Evolutionary conservation across 169 alveolate species (phyloP).

Genomic region (Eimeria nieschulzi): DNA sequence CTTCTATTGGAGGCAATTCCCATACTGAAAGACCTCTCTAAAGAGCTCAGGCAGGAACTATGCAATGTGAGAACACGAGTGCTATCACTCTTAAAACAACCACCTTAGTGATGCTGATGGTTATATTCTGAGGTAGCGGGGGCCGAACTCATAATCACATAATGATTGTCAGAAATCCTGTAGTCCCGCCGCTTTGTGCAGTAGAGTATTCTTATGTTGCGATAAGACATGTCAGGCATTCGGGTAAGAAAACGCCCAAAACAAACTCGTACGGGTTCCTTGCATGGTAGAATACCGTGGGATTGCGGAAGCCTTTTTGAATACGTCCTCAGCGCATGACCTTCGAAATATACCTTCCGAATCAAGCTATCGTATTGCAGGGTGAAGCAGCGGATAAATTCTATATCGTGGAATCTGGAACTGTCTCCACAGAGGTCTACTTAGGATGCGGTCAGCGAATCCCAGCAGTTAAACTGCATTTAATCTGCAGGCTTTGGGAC

Average conservation of each 20-base stretch:
- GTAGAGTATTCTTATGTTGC: too few species aligned
- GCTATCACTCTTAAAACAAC: background rate
- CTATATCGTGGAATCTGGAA: constrained; percentile 82
- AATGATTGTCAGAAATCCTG: too few species aligned
- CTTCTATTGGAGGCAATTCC: constrained; percentile 74
- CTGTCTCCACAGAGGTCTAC: constrained; percentile 82
- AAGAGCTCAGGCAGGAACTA: constrained; percentile 69
- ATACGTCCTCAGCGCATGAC: constrained; percentile 67
- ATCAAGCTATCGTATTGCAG: constrained; percentile 81
- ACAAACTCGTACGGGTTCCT: too few species aligned
- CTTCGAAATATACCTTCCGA: constrained; percentile 73
- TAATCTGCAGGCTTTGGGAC: background rate
- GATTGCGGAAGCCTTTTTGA: background rate
- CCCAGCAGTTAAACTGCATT: background rate
- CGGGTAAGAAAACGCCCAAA: too few species aligned
- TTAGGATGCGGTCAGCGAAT: constrained; percentile 76
- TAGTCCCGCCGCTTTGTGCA: too few species aligned
- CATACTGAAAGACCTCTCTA: constrained; percentile 63
- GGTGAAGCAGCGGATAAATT: constrained; percentile 84
- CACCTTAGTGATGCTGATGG: too few species aligned
- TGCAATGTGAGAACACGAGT: constrained; percentile 39
- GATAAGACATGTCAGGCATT: too few species aligned
- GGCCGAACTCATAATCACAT: too few species aligned
- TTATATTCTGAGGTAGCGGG: too few species aligned
- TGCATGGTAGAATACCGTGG: too few species aligned